Base-by-base conservation (phyloP, 352 stramenopile genomes). In the Phytopythium delawarense region DNA sequence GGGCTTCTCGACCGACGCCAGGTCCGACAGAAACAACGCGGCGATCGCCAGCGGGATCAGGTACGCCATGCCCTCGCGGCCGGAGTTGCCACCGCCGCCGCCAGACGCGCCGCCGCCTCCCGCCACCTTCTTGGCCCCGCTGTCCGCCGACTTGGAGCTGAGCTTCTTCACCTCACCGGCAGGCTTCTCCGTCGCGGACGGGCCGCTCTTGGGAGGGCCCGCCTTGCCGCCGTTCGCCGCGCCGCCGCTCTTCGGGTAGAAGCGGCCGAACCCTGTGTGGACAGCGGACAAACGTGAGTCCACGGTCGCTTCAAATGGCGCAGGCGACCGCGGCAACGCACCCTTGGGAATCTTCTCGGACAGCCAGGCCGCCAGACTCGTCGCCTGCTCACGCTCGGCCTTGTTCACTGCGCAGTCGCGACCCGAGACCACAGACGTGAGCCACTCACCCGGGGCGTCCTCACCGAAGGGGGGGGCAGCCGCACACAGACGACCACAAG, bases 171-270 rank as follows among this genome's bases (percentile, higher is more conserved):
- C 66, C 9, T 87, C 80, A 12, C 69, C 71, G 32, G 76, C 72
- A 18, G 76, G 62, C 32, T 79, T 79, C 28, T 86, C 81, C 9
- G 61, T 62, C 42, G 66, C 60, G 55, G 88, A 89, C 18, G 78
- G 70, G 0, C 62, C 73, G 5, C 66, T 64, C 66, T 90, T 93
- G 0, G 82, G 78, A 16, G 78, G 77, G 12, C 69, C 64, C 0
- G 65, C 52, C 48, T 91, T 92, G 35, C 57, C 67, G 2, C 67
- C 70, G 12, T 67, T 72, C 7, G 45, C 46, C 23, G 62, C 59
- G 18, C 61, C 64, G 21, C 68, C 78, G 57, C 89, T 92, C 68
- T 95, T 95, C 15, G 87, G 87, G 70, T 91, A 92, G 50, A 95
- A 95, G 6, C 87, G 82, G 16, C 82, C 87, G 63, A 95, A 95